These are phyloP conservation scores for Xylariales sp. DNA, from an alignment of 2,329 filamentous ascomycete species.

Conservation along the genomic window DNA sequence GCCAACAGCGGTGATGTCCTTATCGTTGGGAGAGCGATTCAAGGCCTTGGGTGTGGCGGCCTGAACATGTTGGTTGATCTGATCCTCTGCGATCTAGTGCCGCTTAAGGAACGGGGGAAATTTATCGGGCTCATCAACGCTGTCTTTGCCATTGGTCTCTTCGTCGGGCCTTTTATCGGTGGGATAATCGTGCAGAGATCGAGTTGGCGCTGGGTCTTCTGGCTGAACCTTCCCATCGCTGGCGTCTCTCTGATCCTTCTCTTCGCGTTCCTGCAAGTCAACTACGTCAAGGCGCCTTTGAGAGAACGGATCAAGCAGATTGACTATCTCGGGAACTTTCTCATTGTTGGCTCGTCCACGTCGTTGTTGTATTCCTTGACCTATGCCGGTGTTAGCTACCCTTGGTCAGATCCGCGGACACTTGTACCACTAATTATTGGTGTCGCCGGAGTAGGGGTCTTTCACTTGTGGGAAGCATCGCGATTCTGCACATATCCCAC, in stretches of 20 bases:
- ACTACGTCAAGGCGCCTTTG: background rate
- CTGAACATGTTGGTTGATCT: conserved; percentile 36
- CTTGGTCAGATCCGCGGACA: conserved; percentile 11
- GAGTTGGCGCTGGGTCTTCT: conserved; percentile 37
- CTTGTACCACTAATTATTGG: conserved; percentile 11
- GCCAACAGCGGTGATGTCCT: conserved; percentile 23
- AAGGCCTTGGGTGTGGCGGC: conserved; percentile 31
- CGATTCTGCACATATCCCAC: conserved; percentile 16
- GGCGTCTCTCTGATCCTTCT: conserved; percentile 19
- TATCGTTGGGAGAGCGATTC: conserved; percentile 32
- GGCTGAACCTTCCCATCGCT: conserved; percentile 25
- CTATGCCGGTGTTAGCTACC: conserved; percentile 12
- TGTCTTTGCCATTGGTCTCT: conserved; percentile 22
- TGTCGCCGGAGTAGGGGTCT: conserved; percentile 2
- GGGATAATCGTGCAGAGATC: conserved; percentile 12
- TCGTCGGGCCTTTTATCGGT: conserved; percentile 22
- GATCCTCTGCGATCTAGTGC: conserved; percentile 44
- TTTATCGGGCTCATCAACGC: conserved; percentile 27
- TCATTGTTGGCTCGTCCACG: conserved; percentile 27
- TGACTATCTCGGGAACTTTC: conserved; percentile 29
- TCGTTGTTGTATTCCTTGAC: conserved; percentile 30
- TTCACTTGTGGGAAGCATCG: background rate
- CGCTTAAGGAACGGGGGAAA: conserved; percentile 36
- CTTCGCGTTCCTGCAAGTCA: conserved; percentile 22
- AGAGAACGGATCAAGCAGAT: conserved; percentile 13